Conservation (phyloP, 2,329 filamentous ascomycete genomes). For the Aspergillus caelatus region DNA sequence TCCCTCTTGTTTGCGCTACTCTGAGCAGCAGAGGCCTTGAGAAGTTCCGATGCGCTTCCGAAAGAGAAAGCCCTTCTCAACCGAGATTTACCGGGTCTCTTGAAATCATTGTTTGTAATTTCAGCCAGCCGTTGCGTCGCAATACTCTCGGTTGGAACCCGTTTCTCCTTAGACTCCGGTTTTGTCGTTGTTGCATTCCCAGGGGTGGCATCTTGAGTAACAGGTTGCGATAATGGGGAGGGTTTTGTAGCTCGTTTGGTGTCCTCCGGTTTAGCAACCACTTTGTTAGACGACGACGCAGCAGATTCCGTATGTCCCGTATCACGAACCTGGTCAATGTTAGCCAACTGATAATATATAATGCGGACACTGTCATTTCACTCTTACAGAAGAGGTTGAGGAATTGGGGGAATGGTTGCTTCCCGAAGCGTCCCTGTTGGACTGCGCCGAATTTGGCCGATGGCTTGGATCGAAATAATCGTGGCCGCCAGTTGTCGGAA, state of each 20-base stretch:
- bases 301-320: slow-evolving; percentile 23
- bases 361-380: not conserved
- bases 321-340: slow-evolving; percentile 27
- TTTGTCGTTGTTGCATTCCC: slow-evolving; percentile 21
- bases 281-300: slow-evolving; percentile 22
- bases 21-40: slow-evolving; percentile 70
- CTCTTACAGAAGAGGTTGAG: slow-evolving; percentile 68
- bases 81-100: slow-evolving; percentile 80
- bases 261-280: slow-evolving; percentile 63
- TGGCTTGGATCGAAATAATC: slow-evolving; percentile 37
- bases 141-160: slow-evolving; percentile 57
- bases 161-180: slow-evolving; percentile 29
- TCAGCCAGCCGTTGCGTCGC: slow-evolving; percentile 84
- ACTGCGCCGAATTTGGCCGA: slow-evolving; percentile 43
- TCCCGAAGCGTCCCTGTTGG: slow-evolving; percentile 63
- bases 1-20: slow-evolving; percentile 54
- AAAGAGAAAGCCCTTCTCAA: slow-evolving; percentile 94
- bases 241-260: slow-evolving; percentile 67
- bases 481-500: slow-evolving; percentile 35
- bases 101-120: slow-evolving; percentile 79
- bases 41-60: slow-evolving; percentile 88
- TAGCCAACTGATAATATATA: not conserved
- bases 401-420: slow-evolving; percentile 57
- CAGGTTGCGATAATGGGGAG: slow-evolving; percentile 74
- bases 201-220: slow-evolving; percentile 48